These are phyloP conservation scores for Byssochlamys sp. DNA, from an alignment of 2,329 filamentous ascomycete species.

Conservation along the genomic window DNA sequence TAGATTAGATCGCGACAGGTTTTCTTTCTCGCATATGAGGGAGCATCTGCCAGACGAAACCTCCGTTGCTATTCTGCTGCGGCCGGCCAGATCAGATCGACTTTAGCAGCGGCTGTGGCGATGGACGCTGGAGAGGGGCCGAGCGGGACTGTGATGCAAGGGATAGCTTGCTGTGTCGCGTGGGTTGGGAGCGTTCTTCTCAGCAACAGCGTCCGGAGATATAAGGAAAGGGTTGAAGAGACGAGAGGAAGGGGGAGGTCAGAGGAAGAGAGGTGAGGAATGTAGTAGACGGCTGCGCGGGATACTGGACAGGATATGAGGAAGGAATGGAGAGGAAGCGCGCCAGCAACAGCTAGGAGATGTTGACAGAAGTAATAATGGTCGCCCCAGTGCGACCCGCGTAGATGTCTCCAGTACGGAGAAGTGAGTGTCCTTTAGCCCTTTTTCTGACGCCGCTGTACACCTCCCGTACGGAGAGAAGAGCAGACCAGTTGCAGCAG, in stretches of 20 bases:
- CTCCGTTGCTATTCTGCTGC: no score
- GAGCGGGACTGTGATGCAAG: slow-evolving; percentile 1
- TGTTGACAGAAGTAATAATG: background rate
- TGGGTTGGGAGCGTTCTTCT: slow-evolving; percentile 3
- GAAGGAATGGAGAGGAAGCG: slow-evolving; percentile 7
- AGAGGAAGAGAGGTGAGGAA: slow-evolving; percentile 7
- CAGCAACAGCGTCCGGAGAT: slow-evolving; percentile 5
- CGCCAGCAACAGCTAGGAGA: background rate
- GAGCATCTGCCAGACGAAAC: background rate
- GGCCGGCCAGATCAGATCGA: slow-evolving; percentile 6
- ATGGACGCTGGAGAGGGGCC: slow-evolving; percentile 2
- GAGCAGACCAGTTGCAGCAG: background rate
- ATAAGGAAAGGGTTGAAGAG: slow-evolving; percentile 6
- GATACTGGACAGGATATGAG: slow-evolving; percentile 1
- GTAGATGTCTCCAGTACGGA: background rate
- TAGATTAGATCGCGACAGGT: slow-evolving; percentile 18
- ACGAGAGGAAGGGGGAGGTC: slow-evolving; percentile 4
- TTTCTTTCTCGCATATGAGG: slow-evolving; percentile 6
- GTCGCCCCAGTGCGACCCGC: background rate
- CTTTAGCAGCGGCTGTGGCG: slow-evolving; percentile 1
- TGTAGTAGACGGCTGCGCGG: slow-evolving; percentile 1
- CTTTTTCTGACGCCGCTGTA: background rate
- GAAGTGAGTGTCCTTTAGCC: background rate
- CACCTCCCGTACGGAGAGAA: background rate
- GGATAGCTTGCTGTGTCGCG: background rate